phyloP scores from a whole-genome alignment of 2,329 filamentous ascomycete genomes.

The Kalmusia sp. region DNA sequence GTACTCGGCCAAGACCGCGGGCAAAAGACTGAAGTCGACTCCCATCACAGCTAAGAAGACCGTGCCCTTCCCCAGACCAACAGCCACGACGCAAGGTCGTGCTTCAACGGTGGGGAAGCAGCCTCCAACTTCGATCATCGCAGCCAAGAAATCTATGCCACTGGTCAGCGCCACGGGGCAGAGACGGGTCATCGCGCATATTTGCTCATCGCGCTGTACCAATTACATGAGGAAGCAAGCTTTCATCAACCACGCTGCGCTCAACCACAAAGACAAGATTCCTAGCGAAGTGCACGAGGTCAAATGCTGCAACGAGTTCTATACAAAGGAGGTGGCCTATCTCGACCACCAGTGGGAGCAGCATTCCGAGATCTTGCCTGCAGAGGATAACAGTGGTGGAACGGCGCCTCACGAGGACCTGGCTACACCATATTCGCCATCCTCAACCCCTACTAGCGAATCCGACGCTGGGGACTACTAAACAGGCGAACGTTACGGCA shows the following conservation, averaged over 20 bases:
- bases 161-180: too few relatives aligned
- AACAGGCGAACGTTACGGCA: not conserved
- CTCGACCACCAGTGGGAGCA: conserved; percentile 1
- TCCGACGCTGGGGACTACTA: not conserved
- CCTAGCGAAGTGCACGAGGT: not conserved
- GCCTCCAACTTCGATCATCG: not conserved
- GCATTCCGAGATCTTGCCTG: not conserved
- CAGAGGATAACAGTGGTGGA: not conserved
- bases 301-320: not conserved
- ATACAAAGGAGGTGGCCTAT: not conserved
- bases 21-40: not conserved
- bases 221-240: not conserved
- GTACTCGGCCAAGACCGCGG: not conserved
- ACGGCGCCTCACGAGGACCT: not conserved
- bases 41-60: too few relatives aligned
- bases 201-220: not conserved
- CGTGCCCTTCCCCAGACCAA: too few relatives aligned
- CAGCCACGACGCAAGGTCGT: not conserved
- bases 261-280: not conserved
- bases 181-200: not conserved
- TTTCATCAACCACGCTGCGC: not conserved
- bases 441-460: not conserved
- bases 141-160: not conserved
- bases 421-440: not conserved
- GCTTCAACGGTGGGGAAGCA: not conserved